These are phyloP conservation scores for Colletotrichum eleusines DNA, from an alignment of 2,329 filamentous ascomycete species.

Conservation along the genomic window DNA sequence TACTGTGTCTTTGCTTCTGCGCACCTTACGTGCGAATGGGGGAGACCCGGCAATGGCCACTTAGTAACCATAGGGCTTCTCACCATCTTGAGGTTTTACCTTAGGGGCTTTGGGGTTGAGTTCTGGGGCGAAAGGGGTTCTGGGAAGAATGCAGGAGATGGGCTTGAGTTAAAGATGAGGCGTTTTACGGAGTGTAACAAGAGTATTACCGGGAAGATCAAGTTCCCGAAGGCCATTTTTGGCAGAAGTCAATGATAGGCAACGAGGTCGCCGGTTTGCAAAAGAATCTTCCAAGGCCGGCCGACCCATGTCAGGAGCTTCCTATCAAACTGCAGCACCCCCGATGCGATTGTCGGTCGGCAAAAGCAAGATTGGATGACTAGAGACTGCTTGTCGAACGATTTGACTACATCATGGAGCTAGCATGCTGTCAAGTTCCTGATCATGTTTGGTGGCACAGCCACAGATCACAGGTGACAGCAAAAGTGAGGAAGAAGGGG, in stretches of 20 bases:
- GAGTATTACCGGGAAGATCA: constrained; percentile 24
- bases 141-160: neutral
- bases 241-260: constrained; percentile 25
- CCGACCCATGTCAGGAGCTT: neutral
- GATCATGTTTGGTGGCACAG: neutral
- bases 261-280: constrained; percentile 4
- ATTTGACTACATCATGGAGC: neutral
- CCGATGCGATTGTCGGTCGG: too few relatives aligned
- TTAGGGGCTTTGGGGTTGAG: neutral
- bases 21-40: neutral
- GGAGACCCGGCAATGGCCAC: too few relatives aligned
- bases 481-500: neutral
- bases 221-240: constrained; percentile 20
- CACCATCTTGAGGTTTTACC: neutral
- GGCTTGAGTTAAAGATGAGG: constrained; percentile 2
- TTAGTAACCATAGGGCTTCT: neutral
- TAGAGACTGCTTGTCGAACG: neutral
- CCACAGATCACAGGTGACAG: neutral
- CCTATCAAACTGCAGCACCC: neutral
- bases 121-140: neutral
- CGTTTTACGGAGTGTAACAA: constrained; percentile 33
- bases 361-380: too few relatives aligned
- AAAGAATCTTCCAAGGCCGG: neutral
- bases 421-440: neutral
- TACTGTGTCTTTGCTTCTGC: neutral